A percentile compares a stretch with the other conserved stretches of the same genome.
Conservation (phyloP, 352 stramenopile species). For the Globisporangium paroecandrum region DNA sequence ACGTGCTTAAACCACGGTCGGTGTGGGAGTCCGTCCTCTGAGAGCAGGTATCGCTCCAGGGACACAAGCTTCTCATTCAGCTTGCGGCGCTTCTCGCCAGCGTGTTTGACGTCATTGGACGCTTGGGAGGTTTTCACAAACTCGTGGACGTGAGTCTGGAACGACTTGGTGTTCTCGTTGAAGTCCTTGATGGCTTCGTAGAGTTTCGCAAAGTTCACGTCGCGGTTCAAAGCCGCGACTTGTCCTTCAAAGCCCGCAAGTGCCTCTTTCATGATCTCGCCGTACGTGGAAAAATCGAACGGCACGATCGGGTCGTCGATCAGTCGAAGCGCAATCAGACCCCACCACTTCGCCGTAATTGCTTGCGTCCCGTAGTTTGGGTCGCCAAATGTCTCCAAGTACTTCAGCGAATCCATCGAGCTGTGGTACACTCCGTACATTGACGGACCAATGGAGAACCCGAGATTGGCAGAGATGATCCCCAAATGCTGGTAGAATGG, state of each 20-base stretch:
- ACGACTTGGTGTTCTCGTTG: conserved; percentile 23
- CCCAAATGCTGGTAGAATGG: conserved; percentile 77
- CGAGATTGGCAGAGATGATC: conserved; percentile 70
- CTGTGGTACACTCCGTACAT: conserved; percentile 80
- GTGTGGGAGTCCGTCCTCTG: conserved; percentile 38
- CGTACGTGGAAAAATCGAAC: conserved; percentile 67
- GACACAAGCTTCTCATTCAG: conserved; percentile 52
- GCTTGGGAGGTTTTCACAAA: neutral
- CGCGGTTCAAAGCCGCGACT: conserved; percentile 18
- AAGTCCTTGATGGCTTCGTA: conserved; percentile 43
- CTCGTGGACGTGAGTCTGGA: conserved; percentile 22
- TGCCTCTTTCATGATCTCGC: conserved; percentile 45
- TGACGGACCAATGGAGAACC: conserved; percentile 28
- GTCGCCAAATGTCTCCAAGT: conserved; percentile 51
- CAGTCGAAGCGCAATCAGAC: conserved; percentile 51
- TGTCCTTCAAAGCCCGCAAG: conserved; percentile 28
- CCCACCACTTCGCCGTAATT: conserved; percentile 55
- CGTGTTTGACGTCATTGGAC: too few relatives aligned
- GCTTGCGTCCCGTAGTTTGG: conserved; percentile 51
- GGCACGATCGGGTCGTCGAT: conserved; percentile 47
- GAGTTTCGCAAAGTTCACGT: conserved; percentile 33
- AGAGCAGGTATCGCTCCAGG: conserved; percentile 41
- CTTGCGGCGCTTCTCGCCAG: conserved; percentile 6
- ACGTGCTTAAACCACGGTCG: conserved; percentile 55
- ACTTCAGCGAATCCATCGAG: conserved; percentile 80